These are phyloP conservation scores for Schizochytrium sp. DNA, from an alignment of 108 stramenopile species.

Conservation along the genomic window DNA sequence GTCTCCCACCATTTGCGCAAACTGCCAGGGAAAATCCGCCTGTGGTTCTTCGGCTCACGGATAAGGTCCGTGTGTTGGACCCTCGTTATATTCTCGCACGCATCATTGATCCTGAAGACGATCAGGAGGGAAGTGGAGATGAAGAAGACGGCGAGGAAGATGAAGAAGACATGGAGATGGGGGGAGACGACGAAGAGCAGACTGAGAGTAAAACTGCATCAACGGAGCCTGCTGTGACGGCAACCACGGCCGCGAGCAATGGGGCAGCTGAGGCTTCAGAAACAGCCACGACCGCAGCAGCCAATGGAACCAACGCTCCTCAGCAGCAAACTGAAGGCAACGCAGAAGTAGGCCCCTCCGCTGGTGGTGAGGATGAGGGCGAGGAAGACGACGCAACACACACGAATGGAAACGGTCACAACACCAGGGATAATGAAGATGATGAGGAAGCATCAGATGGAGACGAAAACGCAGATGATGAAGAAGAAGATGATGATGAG, in stretches of 20 bases:
- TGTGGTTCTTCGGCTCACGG: not conserved
- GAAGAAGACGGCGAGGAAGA: constrained; percentile 63
- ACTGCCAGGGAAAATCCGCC: not conserved
- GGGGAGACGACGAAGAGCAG: too few species aligned
- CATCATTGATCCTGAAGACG: not conserved
- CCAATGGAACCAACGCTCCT: not conserved
- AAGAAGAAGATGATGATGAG: not conserved
- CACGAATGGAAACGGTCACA: too few species aligned
- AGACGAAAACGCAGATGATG: constrained; percentile 42
- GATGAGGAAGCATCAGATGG: not conserved
- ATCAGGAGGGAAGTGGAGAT: constrained; percentile 22
- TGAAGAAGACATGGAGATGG: constrained; percentile 66
- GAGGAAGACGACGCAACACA: too few species aligned
- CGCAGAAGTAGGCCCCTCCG: too few species aligned
- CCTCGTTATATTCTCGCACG: constrained; percentile 16
- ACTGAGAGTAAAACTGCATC: too few species aligned
- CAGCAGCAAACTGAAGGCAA: too few species aligned
- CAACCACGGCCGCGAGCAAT: too few species aligned
- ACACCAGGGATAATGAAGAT: too few species aligned
- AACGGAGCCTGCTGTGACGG: too few species aligned
- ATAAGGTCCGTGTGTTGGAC: constrained; percentile 37
- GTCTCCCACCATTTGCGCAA: not conserved
- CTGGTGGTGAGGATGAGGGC: too few species aligned
- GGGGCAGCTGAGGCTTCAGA: not conserved
- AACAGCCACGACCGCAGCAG: not conserved